Conservation (phyloP, 2,329 filamentous ascomycete species). For the Aspergillus persii region DNA sequence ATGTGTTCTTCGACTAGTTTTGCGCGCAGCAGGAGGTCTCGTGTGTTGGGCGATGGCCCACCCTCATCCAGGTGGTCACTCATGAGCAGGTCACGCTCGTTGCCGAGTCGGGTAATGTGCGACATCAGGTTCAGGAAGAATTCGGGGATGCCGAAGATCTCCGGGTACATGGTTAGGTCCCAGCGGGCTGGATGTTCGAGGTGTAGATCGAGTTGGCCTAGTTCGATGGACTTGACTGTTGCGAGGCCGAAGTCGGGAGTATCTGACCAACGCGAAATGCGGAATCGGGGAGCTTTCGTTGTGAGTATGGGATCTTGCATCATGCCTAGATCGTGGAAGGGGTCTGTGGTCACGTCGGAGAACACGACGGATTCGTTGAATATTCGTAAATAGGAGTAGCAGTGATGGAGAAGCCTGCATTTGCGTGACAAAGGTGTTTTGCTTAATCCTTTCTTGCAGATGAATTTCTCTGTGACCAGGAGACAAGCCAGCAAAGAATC, state of each 20-base stretch:
- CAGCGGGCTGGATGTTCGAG: conserved; percentile 42
- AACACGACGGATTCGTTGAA: conserved; percentile 42
- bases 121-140: conserved; percentile 43
- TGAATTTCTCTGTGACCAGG: conserved; percentile 17
- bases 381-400: conserved; percentile 47
- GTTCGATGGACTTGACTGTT: conserved; percentile 23
- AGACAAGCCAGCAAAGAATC: neutral
- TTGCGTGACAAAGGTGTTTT: conserved; percentile 32
- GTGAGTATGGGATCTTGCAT: conserved; percentile 27
- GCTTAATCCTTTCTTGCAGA: conserved; percentile 31
- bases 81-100: conserved; percentile 36
- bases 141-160: conserved; percentile 48
- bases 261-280: neutral
- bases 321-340: neutral
- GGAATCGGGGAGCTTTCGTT: neutral
- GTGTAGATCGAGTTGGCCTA: conserved; percentile 42
- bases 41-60: conserved; percentile 19
- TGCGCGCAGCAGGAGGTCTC: neutral
- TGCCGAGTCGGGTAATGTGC: conserved; percentile 43
- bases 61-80: neutral
- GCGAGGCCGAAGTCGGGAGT: conserved; percentile 26
- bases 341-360: neutral
- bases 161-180: conserved; percentile 43
- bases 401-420: conserved; percentile 47
- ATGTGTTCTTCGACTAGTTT: neutral